phyloP scores from a whole-genome alignment of 2,329 filamentous ascomycete genomes.

The Colletotrichum scovillei region DNA sequence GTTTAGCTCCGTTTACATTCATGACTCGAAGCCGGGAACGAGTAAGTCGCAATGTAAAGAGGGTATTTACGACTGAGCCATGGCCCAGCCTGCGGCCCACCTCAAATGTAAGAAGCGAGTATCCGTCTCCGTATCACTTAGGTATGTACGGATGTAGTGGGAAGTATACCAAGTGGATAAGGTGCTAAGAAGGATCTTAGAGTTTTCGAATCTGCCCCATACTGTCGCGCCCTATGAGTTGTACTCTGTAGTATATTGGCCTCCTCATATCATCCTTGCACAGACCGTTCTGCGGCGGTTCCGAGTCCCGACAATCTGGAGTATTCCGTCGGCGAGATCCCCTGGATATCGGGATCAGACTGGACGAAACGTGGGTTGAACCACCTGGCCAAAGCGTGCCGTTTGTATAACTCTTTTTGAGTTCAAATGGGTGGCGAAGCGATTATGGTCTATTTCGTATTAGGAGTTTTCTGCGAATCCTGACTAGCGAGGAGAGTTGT shows the following conservation, averaged over 20 bases:
- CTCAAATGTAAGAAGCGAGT: no score
- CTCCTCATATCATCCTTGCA: background rate
- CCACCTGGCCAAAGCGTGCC: background rate
- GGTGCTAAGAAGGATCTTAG: background rate
- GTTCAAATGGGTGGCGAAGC: background rate
- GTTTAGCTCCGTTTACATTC: background rate
- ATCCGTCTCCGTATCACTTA: no score
- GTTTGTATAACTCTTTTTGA: background rate
- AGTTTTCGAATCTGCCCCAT: background rate
- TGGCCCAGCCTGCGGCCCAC: background rate
- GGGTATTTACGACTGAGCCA: no score
- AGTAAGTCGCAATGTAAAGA: background rate
- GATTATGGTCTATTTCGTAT: background rate
- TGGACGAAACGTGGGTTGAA: background rate
- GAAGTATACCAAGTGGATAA: background rate
- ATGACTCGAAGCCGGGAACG: background rate
- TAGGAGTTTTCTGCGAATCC: background rate
- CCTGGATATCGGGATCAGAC: background rate
- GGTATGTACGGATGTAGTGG: no score
- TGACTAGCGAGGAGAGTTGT: background rate
- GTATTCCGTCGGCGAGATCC: background rate
- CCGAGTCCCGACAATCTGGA: background rate
- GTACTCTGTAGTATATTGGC: background rate
- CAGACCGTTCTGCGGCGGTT: background rate
- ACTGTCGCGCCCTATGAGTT: no score